Evolutionary conservation across 169 alveolate species (phyloP), one percentile per base, ranked within the genome.

Genomic region (Eimeria praecox): DNA sequence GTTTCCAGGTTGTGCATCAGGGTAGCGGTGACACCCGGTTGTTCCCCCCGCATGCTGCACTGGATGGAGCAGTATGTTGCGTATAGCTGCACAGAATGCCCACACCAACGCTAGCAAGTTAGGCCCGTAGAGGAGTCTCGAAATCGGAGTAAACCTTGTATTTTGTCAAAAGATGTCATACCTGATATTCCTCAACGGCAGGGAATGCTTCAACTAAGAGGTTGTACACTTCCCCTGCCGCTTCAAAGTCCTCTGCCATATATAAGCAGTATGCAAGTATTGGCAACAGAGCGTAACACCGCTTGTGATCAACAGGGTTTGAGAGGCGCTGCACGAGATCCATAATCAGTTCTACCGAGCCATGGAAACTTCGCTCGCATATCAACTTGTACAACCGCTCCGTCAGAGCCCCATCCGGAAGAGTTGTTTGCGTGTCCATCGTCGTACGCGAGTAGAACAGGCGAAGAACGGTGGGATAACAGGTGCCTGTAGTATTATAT

Each of bases 231-330:
- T 59, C 87, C 54, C 80, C 88, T 24, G 96, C 96, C 54, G 46
- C 88, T 54, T 44, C 82, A 66, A 82, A 93, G n/a, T 62, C 82
- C 64, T 66, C 38, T 49, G 44, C 75, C 89, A 35, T 78, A 56
- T 93, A 93, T 14, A 56, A 42, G 64, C 89, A 93, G 56, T 93
- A 93, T 14, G 69, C 96, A 20, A 93, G 93, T 71, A 93, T 30
- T 35, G 89, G 46, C 14, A 59, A 27, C 56, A 93, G 52, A 27
- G 94, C n/a, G 18, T 64, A 52, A 24, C 33, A 42, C 46, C 24
- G 30, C 30, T 42, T 8, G 22, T 54, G 38, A 5, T 87, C 83
- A 8, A 24, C 83, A 24, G 71, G 66, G 52, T 59, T 14, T 24
- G 33, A 42, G 22, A 3, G 66, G 66, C 82, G 64, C 8, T 62